Conservation (phyloP, 225 moss, liverwort and hornwort species). For the Rhytidiadelphus loreus region DNA sequence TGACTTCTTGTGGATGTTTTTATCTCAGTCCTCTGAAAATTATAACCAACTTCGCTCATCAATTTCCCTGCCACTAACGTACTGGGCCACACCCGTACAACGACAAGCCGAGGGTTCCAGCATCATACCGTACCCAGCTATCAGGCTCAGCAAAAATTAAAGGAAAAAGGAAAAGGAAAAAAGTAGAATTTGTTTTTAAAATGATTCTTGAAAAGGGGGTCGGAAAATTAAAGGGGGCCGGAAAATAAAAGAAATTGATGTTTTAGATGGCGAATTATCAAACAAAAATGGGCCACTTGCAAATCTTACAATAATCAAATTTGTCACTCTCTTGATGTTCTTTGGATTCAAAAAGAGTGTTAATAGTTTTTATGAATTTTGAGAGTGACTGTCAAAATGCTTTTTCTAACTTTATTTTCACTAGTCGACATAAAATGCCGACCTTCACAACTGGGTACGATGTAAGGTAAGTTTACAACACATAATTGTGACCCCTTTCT, state of each 20-base stretch:
- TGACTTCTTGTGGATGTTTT: conserved; percentile 6
- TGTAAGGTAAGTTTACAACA: too few species aligned
- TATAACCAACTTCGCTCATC: background rate
- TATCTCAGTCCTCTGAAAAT: background rate
- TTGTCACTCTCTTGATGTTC: too few species aligned
- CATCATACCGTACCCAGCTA: background rate
- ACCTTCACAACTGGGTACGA: accelerated
- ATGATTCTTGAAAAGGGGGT: too few species aligned
- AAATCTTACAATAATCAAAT: background rate
- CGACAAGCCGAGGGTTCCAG: background rate
- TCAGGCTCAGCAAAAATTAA: background rate
- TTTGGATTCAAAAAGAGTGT: too few species aligned
- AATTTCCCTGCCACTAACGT: background rate
- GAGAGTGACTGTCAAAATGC: accelerated
- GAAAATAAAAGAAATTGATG: background rate
- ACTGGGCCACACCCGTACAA: background rate
- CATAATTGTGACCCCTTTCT: background rate
- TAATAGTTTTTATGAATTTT: too few species aligned
- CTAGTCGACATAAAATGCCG: accelerated
- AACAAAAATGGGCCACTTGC: accelerated
- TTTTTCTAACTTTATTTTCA: background rate
- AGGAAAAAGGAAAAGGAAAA: accelerated
- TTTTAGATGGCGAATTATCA: accelerated
- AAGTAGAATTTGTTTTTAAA: background rate
- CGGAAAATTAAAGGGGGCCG: background rate